Evolutionary conservation across 805 yeast genomes (phyloP), one percentile per base, ranked within the genome.

Genomic region (Maudiozyma bulderi): DNA sequence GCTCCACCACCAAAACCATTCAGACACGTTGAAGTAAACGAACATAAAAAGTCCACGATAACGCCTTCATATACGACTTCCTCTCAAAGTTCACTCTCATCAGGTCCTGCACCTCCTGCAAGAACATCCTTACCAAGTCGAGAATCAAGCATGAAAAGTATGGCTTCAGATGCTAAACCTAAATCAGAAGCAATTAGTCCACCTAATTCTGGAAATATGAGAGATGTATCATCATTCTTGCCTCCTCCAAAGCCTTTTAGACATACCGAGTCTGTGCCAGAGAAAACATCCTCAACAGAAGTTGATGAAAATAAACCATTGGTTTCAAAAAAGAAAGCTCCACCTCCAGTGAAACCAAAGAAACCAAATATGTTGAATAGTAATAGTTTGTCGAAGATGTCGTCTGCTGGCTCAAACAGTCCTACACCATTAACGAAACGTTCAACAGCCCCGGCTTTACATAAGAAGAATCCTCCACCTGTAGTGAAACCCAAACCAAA

Each of bases 171-270:
- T 5, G 32, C 9, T 13, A 28, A 38, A 15, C 13, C 40, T 8
- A 38, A 15, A 8, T 15, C 33, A 11, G 26, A 20, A 20, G 26
- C 34, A 28, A 40, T 28, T 6, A 14, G 5, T 40, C 32, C 33
- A 28, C 33, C 20, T 9, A 14, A 8, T 8, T 8, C 13, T 8
- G 34, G 7, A 30, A n/a, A 14, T 30, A 31, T 35, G 13, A n/a
- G 9, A 20, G 33, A 42, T 53, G 60, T 54, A 13, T 61, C 65
- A 8, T 28, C 47, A 29, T 44, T 38, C 14, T 30, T 44, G 26
- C 69, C 71, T 8, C 71, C 71, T 8, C 71, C 71, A 48, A 56
- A 50, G n/a, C 69, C 61, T 14, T 56, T 50, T 41, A 52, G 50
- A 43, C 51, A 37, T 8, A 28, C 52, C 3, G 40, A 38, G 8